These are phyloP conservation scores for Mycena leptocephala DNA, from an alignment of 768 basidiomycete species.

Conservation along the genomic window DNA sequence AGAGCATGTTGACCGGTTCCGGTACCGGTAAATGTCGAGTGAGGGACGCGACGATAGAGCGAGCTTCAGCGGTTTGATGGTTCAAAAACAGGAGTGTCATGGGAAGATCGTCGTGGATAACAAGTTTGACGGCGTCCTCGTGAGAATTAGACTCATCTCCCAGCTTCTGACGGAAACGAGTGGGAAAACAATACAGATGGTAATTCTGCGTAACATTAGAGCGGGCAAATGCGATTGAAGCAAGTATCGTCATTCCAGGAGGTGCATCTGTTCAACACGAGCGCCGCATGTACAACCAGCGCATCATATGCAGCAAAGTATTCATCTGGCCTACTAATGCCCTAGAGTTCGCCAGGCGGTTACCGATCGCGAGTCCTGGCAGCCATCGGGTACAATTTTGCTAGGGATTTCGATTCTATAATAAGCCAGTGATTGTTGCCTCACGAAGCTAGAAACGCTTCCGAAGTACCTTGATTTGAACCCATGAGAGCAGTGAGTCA, in stretches of 20 bases:
- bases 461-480: not conserved
- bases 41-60: too few species aligned
- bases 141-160: too few species aligned
- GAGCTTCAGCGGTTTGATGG: too few species aligned
- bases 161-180: too few species aligned
- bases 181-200: not conserved
- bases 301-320: not conserved
- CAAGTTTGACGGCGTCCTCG: too few species aligned
- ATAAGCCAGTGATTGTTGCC: not conserved
- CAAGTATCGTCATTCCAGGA: not conserved
- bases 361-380: not conserved
- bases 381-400: not conserved
- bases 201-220: not conserved
- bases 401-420: not conserved
- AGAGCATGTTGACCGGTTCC: too few species aligned
- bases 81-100: too few species aligned
- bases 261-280: not conserved
- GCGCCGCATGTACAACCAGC: not conserved
- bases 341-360: not conserved
- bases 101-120: too few species aligned
- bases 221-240: not conserved
- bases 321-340: not conserved
- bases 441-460: not conserved
- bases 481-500: too few species aligned
- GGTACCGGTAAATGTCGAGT: too few species aligned